Evolutionary conservation across 169 alveolate species (phyloP), one percentile per base, ranked within the genome.

Genomic region (Eimeria praecox): DNA sequence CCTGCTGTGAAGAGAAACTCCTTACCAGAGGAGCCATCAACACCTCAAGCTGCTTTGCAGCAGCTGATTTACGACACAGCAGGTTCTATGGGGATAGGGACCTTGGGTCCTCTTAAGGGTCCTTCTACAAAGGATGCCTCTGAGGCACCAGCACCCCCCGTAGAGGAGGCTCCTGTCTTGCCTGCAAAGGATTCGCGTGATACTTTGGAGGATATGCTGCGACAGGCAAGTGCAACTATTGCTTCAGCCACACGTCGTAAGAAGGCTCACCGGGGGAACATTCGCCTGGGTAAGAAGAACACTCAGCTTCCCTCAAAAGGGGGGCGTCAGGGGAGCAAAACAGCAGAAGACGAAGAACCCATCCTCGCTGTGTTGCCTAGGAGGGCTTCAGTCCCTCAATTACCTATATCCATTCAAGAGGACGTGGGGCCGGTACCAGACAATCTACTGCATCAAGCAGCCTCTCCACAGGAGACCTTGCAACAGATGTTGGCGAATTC

Each of bases 1-100:
- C 4, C 42, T 33, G 16, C 10, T 0, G 18, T 9, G 52, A 16
- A 71, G 22, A n/a, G 35, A 6, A 40, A 40, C 30, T 38, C 46
- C 22, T 71, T 44, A 3, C 9, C 59, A 35, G 85, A 35, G 56
- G 4, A 6, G 38, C 8, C 85, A 8, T 22, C 20, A 49, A 75
- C 46, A 3, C 83, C 83, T 40, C 88, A 78, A 49, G 62, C 40
- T 10, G 52, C 88, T 44, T 24, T 78, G 88, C 88, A 78, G 62
- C 88, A 78, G 88, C 88, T 78, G 66, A 38, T 78, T 3, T 40
- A 64, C 8, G 64, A 46, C 3, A 44, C 56, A 22, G 88, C 88
- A 22, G 64, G 46, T 44, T 78, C 88, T 44, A 78, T 78, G 88
- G 88, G 88, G 8, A 20, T 78, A 9, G 56, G 44, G 9, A 30